Evolutionary conservation across 352 stramenopile genomes (phyloP), one percentile per base, ranked within the genome.

Genomic region (Phytophthora pisi): DNA sequence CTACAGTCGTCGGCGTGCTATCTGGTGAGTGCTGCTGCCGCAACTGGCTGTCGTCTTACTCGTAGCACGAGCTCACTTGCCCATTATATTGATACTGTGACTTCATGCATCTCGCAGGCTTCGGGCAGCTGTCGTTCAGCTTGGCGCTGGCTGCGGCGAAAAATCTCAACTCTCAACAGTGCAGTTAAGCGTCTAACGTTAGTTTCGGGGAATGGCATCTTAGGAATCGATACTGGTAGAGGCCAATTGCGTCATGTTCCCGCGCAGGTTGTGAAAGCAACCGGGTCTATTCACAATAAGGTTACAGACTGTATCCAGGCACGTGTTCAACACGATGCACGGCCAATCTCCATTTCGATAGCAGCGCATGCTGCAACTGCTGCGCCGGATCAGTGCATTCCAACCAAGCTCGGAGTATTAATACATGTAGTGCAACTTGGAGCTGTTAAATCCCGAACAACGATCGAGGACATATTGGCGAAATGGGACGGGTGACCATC

Each of bases 1-100:
- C 63, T 31, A 76, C 51, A 23, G 70, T 84, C 18, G 61, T 72
- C 5, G 71, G 75, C 24, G 68, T 86, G 30, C 51, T 86, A 24
- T 70, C 69, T 26, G 78, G 78, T 84, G 20, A 18, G 63, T 46
- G 5, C 13, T 45, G 38, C 38, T 18, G 38, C 38, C 10, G 11
- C 34, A n/a, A 45, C 16, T 45, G 38, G 16, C 6, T 9, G 11
- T 5, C 1, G 10, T 15, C 3, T 40, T 38, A 15, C 34, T 40
- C 10, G 28, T 31, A 31, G 28, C 28, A 31, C 4, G 34, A 40
- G 10, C 34, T 40, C 11, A 40, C 34, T 15, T 15, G 34, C 9
- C 9, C 9, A 16, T 15, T 40, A 8, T 40, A 15, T 15, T 40
- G 11, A 8, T 40, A 15, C 11, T 40, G 11, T 40, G 4, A 40